Base-by-base conservation (phyloP, 306 rosid species). In the Fagus sylvatica region DNA sequence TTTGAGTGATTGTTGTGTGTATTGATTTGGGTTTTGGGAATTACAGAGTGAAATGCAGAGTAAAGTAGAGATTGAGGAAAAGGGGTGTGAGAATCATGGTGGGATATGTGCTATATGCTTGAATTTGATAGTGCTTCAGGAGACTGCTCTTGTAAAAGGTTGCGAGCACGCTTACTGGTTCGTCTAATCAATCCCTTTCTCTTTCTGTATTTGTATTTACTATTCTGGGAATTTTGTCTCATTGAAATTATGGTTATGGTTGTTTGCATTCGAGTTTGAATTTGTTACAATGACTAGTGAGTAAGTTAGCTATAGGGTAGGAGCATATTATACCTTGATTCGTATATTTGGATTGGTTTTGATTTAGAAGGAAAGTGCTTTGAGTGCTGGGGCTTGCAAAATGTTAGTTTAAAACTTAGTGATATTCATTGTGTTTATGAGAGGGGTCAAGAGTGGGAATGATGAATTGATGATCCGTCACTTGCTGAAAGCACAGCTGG, bases 81-180 rank as follows among this genome's bases (percentile, higher is more conserved):
- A 71, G 48, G 86, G 84, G 33, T 78, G 72, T 83, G 96, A 84
- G 77, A 76, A 73, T 56, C 92, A 88, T 75, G 92, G 86, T 15
- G 97, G 91, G 76, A 74, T 79, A 5, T 91, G 98, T 48, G 98
- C 96, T 1, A 90, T 93, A 49, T 90, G 98, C 54, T 86, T 93
- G 80, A 88, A 93, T 74, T 76, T 83, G 72, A 95, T 95, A 59
- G 72, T 73, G 61, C 93, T 92, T 12, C 90, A 85, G 78, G 98
- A 95, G 76, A 93, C 93, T 41, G 97, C 98, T 53, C 86, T 92
- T 33, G 88, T 93, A 60, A 91, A 90, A 88, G 97, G 95, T 79
- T 93, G 98, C 92, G 97, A 93, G 91, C 98, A 93, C 78, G 96
- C 95, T n/a, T 93, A 93, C 90, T 91, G 98, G 97, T 93, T 81